phyloP scores from a whole-genome alignment of 495 filamentous ascomycete species.

The Xylaria bambusicola region DNA sequence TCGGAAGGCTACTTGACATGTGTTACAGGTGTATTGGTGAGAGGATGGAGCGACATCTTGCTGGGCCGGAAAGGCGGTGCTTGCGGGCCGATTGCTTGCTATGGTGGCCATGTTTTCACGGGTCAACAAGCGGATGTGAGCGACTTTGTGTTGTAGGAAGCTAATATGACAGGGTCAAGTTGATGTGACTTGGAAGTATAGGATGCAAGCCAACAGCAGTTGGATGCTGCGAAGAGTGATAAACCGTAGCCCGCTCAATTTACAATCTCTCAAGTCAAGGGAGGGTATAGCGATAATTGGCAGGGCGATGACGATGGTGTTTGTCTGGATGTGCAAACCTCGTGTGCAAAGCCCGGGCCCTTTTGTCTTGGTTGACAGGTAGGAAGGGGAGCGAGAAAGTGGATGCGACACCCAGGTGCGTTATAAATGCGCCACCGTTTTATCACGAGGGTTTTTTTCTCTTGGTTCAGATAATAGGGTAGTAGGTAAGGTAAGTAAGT shows the following conservation, averaged over 20 bases:
- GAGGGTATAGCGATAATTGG: not conserved
- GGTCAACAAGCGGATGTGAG: too few relatives aligned
- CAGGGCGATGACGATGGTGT: not conserved
- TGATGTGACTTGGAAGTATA: not conserved
- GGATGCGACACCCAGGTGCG: not conserved
- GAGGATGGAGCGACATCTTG: conserved; percentile 49
- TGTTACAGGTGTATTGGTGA: conserved; percentile 96
- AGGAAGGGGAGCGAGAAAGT: not conserved
- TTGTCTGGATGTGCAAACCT: too few relatives aligned
- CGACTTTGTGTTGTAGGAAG: too few relatives aligned
- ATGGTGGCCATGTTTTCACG: conserved; percentile 55
- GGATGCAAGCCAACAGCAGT: not conserved
- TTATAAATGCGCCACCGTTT: not conserved
- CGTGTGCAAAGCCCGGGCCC: too few relatives aligned
- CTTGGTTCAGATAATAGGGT: too few relatives aligned
- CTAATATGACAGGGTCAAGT: too few relatives aligned
- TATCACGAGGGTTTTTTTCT: not conserved
- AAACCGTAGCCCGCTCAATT: not conserved
- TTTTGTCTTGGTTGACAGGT: not conserved
- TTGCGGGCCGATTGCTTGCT: conserved; percentile 40
- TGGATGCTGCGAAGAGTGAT: not conserved
- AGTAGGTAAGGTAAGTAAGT: not conserved
- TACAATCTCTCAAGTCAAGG: too few relatives aligned
- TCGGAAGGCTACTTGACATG: conserved; percentile 94
- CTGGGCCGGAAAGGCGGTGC: conserved; percentile 29